These are phyloP conservation scores for Lipomyces spencermartinsiae DNA, from an alignment of 805 yeast species.

Conservation along the genomic window DNA sequence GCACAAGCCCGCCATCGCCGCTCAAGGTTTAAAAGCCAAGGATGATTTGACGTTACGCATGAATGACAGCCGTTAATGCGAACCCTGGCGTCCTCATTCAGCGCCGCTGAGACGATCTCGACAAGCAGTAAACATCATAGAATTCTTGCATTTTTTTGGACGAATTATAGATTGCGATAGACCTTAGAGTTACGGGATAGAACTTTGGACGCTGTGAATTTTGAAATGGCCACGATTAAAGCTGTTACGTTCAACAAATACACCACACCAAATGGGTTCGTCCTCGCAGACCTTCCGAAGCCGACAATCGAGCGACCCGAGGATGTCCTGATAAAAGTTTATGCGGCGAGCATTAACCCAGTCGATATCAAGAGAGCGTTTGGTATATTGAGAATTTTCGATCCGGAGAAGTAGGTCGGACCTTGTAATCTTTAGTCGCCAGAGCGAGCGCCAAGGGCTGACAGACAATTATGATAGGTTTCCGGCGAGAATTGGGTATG, in stretches of 20 bases:
- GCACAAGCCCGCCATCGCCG: too few species aligned
- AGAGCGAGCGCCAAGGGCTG: background rate
- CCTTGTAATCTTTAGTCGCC: background rate
- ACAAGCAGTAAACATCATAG: background rate
- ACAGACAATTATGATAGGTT: conserved; percentile 9
- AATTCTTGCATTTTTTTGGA: background rate
- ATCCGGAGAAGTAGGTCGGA: conserved; percentile 20
- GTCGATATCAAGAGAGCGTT: conserved; percentile 34
- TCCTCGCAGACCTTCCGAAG: conserved; percentile 10
- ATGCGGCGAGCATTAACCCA: conserved; percentile 37
- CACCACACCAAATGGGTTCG: conserved; percentile 22
- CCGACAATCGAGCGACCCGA: conserved; percentile 37
- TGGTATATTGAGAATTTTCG: conserved; percentile 26
- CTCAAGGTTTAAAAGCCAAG: too few species aligned
- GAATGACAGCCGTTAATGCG: too few species aligned
- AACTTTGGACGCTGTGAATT: background rate
- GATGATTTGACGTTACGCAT: too few species aligned
- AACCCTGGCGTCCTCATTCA: too few species aligned
- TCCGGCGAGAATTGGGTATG: conserved; percentile 38
- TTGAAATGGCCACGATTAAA: conserved; percentile 12
- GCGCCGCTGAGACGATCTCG: too few species aligned
- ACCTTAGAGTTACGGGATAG: too few species aligned
- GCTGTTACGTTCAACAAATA: conserved; percentile 17
- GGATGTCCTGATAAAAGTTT: conserved; percentile 36
- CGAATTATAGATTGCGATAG: background rate